Conservation (phyloP, 2,329 filamentous ascomycete species). For the Aspergillus spinulosporus region DNA sequence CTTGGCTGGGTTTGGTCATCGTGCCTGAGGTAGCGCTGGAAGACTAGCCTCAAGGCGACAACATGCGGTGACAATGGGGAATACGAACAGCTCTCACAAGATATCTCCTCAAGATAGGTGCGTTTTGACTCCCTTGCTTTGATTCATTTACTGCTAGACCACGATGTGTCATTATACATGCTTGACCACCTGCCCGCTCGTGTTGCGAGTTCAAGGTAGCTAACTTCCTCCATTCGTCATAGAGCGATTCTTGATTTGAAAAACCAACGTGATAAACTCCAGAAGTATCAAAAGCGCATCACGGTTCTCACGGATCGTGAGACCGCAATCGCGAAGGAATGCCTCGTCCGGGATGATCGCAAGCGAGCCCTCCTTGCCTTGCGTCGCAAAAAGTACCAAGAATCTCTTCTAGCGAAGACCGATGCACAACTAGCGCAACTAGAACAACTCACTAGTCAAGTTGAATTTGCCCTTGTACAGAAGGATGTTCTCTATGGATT, state of each 20-base stretch:
- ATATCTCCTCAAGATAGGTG: conserved; percentile 85
- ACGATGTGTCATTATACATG: not conserved
- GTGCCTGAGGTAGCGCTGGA: not conserved
- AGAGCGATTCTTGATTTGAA: conserved; percentile 98
- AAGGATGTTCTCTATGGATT: conserved; percentile 94
- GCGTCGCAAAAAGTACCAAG: conserved; percentile 94
- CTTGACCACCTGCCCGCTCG: not conserved
- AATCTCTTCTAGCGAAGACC: conserved; percentile 82
- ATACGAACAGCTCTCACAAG: conserved; percentile 62
- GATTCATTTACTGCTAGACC: not conserved
- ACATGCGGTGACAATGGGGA: conserved; percentile 59
- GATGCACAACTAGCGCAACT: conserved; percentile 92
- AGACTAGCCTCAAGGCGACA: conserved; percentile 15
- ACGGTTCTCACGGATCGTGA: conserved; percentile 82
- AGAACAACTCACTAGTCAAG: conserved; percentile 80
- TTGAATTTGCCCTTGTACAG: conserved; percentile 95
- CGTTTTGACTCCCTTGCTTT: conserved; percentile 27
- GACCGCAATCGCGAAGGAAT: conserved; percentile 79
- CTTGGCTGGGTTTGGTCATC: not conserved
- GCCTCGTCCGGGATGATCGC: conserved; percentile 78
- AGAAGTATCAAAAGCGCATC: conserved; percentile 92
- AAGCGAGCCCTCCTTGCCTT: conserved; percentile 80
- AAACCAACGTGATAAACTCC: conserved; percentile 93
- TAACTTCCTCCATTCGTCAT: not conserved
- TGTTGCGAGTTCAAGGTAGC: not conserved